Percentiles rank a stretch among this genome's conserved stretches.
These are phyloP conservation scores for Penicillium sp. DNA, from an alignment of 2,329 filamentous ascomycete species.

Conservation along the genomic window DNA sequence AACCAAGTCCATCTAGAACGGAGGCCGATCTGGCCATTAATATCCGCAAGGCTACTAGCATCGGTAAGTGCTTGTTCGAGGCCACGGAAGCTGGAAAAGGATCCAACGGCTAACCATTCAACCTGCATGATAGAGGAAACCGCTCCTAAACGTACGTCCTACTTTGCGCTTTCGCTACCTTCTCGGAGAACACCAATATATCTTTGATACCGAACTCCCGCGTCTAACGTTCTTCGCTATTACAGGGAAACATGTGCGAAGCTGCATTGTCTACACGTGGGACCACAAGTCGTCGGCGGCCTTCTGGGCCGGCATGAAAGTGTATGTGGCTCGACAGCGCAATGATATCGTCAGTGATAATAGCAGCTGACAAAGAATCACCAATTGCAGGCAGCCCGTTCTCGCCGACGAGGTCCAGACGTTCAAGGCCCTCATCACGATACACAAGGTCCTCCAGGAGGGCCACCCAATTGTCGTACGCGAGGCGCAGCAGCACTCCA, in stretches of 20 bases:
- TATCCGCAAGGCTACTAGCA: constrained; percentile 70
- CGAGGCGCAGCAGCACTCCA: constrained; percentile 85
- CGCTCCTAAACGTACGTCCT: constrained; percentile 65
- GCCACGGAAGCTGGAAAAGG: constrained; percentile 6
- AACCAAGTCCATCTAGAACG: constrained; percentile 48
- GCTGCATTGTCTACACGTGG: constrained; percentile 98
- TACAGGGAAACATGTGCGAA: constrained; percentile 88
- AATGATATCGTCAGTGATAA: not conserved
- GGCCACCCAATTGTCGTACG: constrained; percentile 85
- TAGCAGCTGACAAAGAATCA: constrained; percentile 14
- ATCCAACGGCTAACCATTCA: constrained; percentile 19
- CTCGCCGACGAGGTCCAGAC: constrained; percentile 98
- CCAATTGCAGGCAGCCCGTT: constrained; percentile 76
- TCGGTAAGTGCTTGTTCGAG: constrained; percentile 47
- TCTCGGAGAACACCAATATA: not conserved
- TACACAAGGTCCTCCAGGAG: constrained; percentile 97
- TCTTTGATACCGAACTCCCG: not conserved
- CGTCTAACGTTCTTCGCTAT: constrained; percentile 11
- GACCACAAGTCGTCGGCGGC: constrained; percentile 94
- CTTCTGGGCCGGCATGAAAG: constrained; percentile 99
- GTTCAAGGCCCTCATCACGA: constrained; percentile 95
- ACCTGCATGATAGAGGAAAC: constrained; percentile 58
- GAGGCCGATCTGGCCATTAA: constrained; percentile 68
- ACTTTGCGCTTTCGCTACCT: constrained; percentile 5
- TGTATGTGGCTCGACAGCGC: constrained; percentile 63